Evolutionary conservation across 2,329 filamentous ascomycete species (phyloP), one percentile per base, ranked within the genome.

Genomic region (Trichoderma polysporum): DNA sequence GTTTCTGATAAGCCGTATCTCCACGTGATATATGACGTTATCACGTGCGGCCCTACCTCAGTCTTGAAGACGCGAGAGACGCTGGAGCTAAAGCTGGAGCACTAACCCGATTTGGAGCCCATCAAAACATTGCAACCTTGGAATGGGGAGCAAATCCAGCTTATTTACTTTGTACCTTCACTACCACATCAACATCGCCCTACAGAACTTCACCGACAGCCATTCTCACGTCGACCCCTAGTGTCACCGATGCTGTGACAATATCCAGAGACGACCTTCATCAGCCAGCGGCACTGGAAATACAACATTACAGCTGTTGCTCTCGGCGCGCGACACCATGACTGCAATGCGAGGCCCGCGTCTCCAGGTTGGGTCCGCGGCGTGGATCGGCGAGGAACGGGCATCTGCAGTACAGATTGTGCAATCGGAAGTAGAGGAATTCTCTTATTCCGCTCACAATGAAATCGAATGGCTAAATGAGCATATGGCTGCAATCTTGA

Each of bases 401-500:
- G 86, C 90, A 50, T 91, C 94, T 74, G 90, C 92, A 15, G 82
- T 88, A 64, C 86, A 91, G 71, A 89, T 97, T 70, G 86, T 91
- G 17, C 85, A 90, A 54, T 87, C 93, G 66, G 95, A 98, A 78
- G 86, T 92, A 64, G 94, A 98, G 72, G 96, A 99, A 80, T 96
- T 98, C 75, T 88, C 91, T 50, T 98, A 92, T 80, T 93, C 93
- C 33, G 94, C 92, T 69, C 88, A 92, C 67, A 97, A 98, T 79
- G 95, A 99, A 78, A 83, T 98, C 75, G 94, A 98, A 77, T 99
- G 95, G 95, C 84, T 99, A 73, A 98, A 99, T 75, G 95, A 98
- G 81, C 95, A 99, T 78, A 97, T 99, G 94, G 88, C 88, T 58
- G 93, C 97, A 70, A 92, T 99, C 74, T 97, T 98, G 77, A 90